Evolutionary conservation across 768 basidiomycete species (phyloP).

Genomic region (Leccinum olivaceopallidum): DNA sequence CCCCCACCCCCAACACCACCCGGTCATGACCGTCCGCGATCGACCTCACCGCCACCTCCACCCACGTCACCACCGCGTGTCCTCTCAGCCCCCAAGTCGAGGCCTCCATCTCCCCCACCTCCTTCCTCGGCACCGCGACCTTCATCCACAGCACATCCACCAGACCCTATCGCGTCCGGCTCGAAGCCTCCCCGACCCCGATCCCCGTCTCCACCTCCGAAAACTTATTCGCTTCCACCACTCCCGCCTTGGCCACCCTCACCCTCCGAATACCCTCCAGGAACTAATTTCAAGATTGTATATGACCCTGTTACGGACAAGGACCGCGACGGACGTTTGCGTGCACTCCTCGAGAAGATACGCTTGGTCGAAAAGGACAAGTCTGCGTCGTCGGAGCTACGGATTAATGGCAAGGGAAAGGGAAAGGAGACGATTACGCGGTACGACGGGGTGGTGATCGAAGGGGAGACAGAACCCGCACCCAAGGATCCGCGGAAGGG

Average conservation of each 20-base stretch:
- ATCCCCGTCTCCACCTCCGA: conserved; percentile 26
- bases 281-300: conserved; percentile 58
- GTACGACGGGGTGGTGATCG: conserved; percentile 56
- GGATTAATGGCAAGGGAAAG: conserved; percentile 64
- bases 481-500: conserved; percentile 56
- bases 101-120: conserved; percentile 32
- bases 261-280: conserved; percentile 46
- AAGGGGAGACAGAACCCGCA: conserved; percentile 41
- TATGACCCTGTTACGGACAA: conserved; percentile 61
- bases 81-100: conserved; percentile 26
- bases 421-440: conserved; percentile 58
- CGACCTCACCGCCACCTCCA: conserved; percentile 27
- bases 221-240: conserved; percentile 41
- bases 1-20: conserved; percentile 17
- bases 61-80: conserved; percentile 26
- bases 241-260: conserved; percentile 59
- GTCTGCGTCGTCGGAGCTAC: conserved; percentile 27
- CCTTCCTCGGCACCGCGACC: conserved; percentile 14
- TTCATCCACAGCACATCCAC: conserved; percentile 20
- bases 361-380: conserved; percentile 34
- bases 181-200: conserved; percentile 19
- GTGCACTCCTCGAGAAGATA: conserved; percentile 42
- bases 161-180: conserved; percentile 32
- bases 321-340: conserved; percentile 41
- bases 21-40: conserved; percentile 19